Percentiles rank a stretch among this genome's conserved stretches.
Evolutionary conservation across 345 rosid species (phyloP).

Genomic region (Acer yangbiense): DNA sequence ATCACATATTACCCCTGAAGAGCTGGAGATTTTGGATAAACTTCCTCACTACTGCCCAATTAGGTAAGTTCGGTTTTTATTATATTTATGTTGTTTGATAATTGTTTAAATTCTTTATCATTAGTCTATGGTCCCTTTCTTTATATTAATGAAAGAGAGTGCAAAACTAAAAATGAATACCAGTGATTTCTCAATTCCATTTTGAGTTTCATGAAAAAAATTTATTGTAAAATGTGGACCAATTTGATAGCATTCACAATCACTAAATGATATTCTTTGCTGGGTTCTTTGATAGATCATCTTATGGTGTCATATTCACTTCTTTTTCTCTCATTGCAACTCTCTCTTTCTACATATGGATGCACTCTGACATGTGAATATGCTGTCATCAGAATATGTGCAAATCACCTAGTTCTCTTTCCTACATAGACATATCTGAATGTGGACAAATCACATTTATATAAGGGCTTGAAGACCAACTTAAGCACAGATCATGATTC

Average conservation of each 20-base stretch:
- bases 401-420: not conserved
- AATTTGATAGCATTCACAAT: too few species aligned
- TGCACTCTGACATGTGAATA: not conserved
- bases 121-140: not conserved
- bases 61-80: conserved; percentile 49
- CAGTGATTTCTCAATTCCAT: not conserved
- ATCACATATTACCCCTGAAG: conserved; percentile 88
- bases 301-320: not conserved
- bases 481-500: not conserved
- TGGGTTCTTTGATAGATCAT: too few species aligned
- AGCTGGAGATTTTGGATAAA: conserved; percentile 91
- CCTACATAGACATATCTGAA: not conserved
- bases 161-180: not conserved
- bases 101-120: not conserved
- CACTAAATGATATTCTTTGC: not conserved
- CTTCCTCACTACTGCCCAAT: conserved; percentile 99
- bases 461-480: not conserved
- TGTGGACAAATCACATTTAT: not conserved
- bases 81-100: not conserved
- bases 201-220: not conserved
- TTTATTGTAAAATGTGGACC: not conserved
- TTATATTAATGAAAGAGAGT: not conserved
- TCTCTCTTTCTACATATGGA: too few species aligned
- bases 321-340: not conserved
- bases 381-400: too few species aligned